Conservation (phyloP, 139 green algal species). For the Chlamydomonas sp. region DNA sequence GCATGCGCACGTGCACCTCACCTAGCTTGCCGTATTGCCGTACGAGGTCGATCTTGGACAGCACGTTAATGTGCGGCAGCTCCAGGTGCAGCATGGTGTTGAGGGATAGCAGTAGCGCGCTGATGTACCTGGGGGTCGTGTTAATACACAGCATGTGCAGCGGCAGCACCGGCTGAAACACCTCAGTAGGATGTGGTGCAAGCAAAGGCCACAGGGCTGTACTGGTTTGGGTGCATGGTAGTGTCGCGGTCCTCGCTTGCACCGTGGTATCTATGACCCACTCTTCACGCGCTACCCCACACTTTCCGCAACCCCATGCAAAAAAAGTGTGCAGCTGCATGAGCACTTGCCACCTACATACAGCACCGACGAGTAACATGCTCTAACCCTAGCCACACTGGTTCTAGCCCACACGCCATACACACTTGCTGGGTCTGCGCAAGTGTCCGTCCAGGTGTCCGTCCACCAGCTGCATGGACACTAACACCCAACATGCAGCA, state of each 20-base stretch:
- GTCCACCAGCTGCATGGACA: no score
- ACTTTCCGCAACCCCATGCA: background rate
- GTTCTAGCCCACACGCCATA: no score
- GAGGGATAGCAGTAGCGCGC: slow-evolving; percentile 80
- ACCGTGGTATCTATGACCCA: background rate
- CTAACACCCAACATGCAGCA: no score
- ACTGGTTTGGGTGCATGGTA: no score
- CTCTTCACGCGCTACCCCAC: background rate
- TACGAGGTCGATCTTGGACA: slow-evolving; percentile 90
- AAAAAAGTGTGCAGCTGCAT: background rate
- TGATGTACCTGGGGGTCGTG: slow-evolving; percentile 79
- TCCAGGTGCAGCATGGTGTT: slow-evolving; percentile 85
- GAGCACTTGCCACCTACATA: background rate
- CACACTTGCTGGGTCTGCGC: no score
- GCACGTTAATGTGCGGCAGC: slow-evolving; percentile 85
- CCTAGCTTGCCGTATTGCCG: slow-evolving; percentile 89
- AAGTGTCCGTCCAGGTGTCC: no score
- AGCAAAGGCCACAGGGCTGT: background rate
- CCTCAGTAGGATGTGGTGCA: background rate
- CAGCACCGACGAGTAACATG: no score
- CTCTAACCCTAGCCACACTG: no score
- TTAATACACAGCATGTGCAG: no score
- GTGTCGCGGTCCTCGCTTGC: no score
- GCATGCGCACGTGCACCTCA: slow-evolving; percentile 12
- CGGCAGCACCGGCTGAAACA: background rate